A percentile compares a stretch with the other conserved stretches of the same genome.
phyloP scores from a whole-genome alignment of 495 filamentous ascomycete species.

The Terfezia claveryi region DNA sequence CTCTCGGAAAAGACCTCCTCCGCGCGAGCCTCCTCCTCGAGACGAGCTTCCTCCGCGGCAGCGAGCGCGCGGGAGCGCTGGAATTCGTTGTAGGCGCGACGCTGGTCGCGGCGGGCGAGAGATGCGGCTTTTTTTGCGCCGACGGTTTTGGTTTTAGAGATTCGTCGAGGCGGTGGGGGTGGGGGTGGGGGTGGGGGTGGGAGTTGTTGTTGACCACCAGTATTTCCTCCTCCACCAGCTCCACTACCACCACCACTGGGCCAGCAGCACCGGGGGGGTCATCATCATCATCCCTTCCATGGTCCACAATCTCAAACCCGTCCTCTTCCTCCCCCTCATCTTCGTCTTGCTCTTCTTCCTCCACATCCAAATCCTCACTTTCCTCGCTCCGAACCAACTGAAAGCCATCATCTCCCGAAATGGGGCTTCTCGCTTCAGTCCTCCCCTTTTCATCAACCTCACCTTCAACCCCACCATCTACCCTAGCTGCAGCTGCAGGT shows the following conservation, averaged over 20 bases:
- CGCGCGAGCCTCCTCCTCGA: not conserved
- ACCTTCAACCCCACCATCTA: too few species aligned
- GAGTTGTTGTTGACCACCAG: not conserved
- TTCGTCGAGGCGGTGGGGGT: not conserved
- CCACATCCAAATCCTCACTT: not conserved
- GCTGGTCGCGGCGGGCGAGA: slow-evolving; percentile 26
- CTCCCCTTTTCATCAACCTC: too few species aligned
- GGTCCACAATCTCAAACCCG: not conserved
- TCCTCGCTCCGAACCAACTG: not conserved
- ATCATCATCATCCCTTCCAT: not conserved
- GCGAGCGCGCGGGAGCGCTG: slow-evolving; percentile 21
- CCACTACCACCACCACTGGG: not conserved
- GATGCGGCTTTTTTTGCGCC: slow-evolving; percentile 29
- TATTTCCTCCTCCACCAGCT: not conserved
- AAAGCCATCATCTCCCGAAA: not conserved
- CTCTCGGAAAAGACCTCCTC: slow-evolving; percentile 18
- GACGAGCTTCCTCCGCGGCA: slow-evolving; percentile 22
- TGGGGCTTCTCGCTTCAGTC: too few species aligned
- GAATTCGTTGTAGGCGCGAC: slow-evolving; percentile 29
- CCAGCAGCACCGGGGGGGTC: not conserved
- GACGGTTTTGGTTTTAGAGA: slow-evolving; percentile 17
- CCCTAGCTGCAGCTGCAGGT: too few species aligned
- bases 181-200: not conserved
- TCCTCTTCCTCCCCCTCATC: not conserved
- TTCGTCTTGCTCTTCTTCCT: not conserved